Conservation (phyloP, 2,329 filamentous ascomycete species). For the Cladobotryum protrusum region DNA sequence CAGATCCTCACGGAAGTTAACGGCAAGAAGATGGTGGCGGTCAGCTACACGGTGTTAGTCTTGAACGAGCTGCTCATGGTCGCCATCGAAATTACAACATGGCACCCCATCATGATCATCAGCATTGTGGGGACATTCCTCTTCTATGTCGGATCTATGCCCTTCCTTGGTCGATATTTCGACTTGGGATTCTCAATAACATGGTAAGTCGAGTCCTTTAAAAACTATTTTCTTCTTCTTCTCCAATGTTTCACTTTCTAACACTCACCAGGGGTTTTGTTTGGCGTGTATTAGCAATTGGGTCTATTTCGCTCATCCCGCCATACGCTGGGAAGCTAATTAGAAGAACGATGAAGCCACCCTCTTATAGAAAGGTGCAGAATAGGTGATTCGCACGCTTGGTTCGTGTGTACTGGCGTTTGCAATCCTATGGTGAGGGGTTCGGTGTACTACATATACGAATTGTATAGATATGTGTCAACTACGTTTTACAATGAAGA, state of each 20-base stretch:
- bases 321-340: slow-evolving; percentile 85
- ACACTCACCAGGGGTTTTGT: slow-evolving; percentile 60
- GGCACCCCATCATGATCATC: slow-evolving; percentile 89
- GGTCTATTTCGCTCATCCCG: slow-evolving; percentile 73
- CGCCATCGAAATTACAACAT: slow-evolving; percentile 90
- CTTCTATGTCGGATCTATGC: slow-evolving; percentile 75
- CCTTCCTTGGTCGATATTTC: slow-evolving; percentile 85
- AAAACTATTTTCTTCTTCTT: background rate
- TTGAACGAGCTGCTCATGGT: slow-evolving; percentile 97
- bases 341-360: slow-evolving; percentile 77
- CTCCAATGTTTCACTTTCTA: slow-evolving; percentile 12
- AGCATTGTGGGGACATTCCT: slow-evolving; percentile 75
- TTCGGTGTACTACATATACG: slow-evolving; percentile 7
- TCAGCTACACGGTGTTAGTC: slow-evolving; percentile 86
- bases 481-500: background rate
- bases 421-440: background rate
- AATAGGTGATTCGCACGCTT: slow-evolving; percentile 41
- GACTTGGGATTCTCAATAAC: slow-evolving; percentile 74
- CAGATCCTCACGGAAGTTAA: slow-evolving; percentile 80
- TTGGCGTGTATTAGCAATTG: slow-evolving; percentile 80
- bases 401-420: background rate
- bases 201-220: slow-evolving; percentile 39
- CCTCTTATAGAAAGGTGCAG: slow-evolving; percentile 90
- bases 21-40: slow-evolving; percentile 70
- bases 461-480: background rate